Evolutionary conservation across 106 monocot species (phyloP), one percentile per base, ranked within the genome.

Genomic region (Acanthochlamys bracteata): DNA sequence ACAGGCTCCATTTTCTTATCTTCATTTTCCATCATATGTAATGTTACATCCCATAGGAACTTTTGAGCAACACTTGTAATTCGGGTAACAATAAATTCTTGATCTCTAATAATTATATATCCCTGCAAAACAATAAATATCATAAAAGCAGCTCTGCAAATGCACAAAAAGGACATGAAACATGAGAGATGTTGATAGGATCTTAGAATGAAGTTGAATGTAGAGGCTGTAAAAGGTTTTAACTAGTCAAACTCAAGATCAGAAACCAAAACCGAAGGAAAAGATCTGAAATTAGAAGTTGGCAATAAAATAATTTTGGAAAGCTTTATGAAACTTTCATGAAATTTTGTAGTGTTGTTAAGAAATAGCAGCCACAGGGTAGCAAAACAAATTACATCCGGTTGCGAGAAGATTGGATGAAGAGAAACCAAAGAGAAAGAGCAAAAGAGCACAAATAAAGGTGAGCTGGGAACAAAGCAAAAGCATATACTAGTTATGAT

Each of bases 31-130:
- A 85, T 61, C 56, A 55, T 68, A 65, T 80, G 59, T 46, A 65
- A 70, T 53, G 75, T 66, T 51, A 77, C 72, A 78, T 98, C 84
- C 96, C 96, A 98, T 49, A 96, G 83, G 59, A 91, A 98, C 47
- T 83, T 83, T 14, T 91, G 73, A 39, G 91, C 88, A 63, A 85
- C 53, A 51, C 67, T 67, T 71, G 64, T 76, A 55, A 98, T 79
- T 79, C 67, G 74, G 25, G 85, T 83, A 42, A 81, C 12, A 39
- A 85, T 71, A 40, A 78, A 65, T 4, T 80, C 74, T 7, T 87
- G 61, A 63, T 91, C 96, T 66, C 88, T 71, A 51, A 98, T 88
- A 54, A 98, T 91, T 68, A 98, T 63, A 74, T 76, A 81, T 39
- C 96, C 96, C 89, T 94, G 80, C 1, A 33, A 33, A 33, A 33